Evolutionary conservation across 2,329 filamentous ascomycete species (phyloP), one percentile per base, ranked within the genome.

Genomic region (Alternaria brassicae): DNA sequence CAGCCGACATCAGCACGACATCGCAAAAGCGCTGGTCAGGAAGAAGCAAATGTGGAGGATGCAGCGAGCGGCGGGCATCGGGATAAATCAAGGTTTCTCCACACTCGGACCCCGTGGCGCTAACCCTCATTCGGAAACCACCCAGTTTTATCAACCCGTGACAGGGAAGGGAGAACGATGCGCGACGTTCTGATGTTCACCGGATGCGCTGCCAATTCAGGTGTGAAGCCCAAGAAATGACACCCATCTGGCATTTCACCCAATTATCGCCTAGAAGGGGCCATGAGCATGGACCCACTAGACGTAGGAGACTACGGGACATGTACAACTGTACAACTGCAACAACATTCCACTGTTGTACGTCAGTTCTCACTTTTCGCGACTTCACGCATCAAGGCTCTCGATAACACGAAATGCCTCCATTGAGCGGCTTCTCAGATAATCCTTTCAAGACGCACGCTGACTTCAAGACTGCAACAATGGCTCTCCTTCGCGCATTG

Each of bases 1-100:
- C 64, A 58, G 67, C 63, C 61, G 70, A 71, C 72, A 76, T 76
- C 62, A 68, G 65, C 65, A 56, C 68, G 55, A 65, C 65, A 66
- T 70, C 40, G 55, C 61, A 50, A 42, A 53, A 64, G 27, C 52
- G 61, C 60, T 68, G 56, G 49, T 58, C 50, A 68, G 42, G 51
- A 54, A 36, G 45, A 60, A 55, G 55, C 53, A 61, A 67, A 57
- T 65, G 63, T 66, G 65, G 65, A 67, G 60, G 61, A 66, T 56
- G 62, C 61, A 62, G 56, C 48, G 64, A 60, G 61, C 63, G 68
- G 62, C 65, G 69, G 69, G 67, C 65, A 64, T 59, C 66, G 69
- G 63, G 61, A 60, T 69, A 69, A 69, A 68, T 71, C 69, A 58
- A 56, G 34, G 51, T 36, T 53, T 55, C 68, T 63, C 71, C 67